These are phyloP conservation scores for Primulina eburnea DNA, from an alignment of 257 asterid genomes.

Conservation along the genomic window DNA sequence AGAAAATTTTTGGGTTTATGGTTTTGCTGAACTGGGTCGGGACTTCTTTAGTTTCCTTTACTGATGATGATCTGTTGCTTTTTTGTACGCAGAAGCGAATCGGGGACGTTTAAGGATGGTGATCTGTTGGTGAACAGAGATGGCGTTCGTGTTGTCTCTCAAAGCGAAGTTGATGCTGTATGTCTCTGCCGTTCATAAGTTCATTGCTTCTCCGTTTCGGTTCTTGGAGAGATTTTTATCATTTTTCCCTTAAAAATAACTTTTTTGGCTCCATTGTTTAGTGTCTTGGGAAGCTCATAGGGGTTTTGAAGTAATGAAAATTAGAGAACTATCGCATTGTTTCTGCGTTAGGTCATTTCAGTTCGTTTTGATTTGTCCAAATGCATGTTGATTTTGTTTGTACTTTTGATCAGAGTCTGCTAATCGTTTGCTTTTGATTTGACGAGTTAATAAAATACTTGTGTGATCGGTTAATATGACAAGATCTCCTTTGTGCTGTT, in stretches of 20 bases:
- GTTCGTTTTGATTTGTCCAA: neutral
- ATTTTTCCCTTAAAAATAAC: neutral
- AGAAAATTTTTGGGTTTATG: neutral
- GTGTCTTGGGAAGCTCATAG: neutral
- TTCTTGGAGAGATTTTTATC: slow-evolving; percentile 8
- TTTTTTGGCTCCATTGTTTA: slow-evolving; percentile 11
- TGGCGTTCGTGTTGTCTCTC: slow-evolving; percentile 85
- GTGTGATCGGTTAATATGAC: slow-evolving; percentile 16
- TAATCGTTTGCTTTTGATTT: too few species aligned
- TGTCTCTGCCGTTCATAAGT: slow-evolving; percentile 11
- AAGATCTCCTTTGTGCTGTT: slow-evolving; percentile 3
- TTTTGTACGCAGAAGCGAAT: slow-evolving; percentile 57
- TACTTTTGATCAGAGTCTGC: neutral
- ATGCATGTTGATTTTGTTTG: neutral
- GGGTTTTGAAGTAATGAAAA: neutral
- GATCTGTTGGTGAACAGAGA: slow-evolving; percentile 93
- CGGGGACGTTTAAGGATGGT: slow-evolving; percentile 97
- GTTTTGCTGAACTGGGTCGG: neutral
- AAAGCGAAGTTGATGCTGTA: slow-evolving; percentile 71
- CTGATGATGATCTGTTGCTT: slow-evolving; percentile 24
- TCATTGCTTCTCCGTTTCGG: slow-evolving; percentile 1
- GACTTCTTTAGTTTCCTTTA: neutral
- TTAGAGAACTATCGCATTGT: neutral
- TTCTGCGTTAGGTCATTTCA: neutral
- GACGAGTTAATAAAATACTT: neutral